Evolutionary conservation across 495 filamentous ascomycete genomes (phyloP).

Genomic region (Aspergillus diversus): DNA sequence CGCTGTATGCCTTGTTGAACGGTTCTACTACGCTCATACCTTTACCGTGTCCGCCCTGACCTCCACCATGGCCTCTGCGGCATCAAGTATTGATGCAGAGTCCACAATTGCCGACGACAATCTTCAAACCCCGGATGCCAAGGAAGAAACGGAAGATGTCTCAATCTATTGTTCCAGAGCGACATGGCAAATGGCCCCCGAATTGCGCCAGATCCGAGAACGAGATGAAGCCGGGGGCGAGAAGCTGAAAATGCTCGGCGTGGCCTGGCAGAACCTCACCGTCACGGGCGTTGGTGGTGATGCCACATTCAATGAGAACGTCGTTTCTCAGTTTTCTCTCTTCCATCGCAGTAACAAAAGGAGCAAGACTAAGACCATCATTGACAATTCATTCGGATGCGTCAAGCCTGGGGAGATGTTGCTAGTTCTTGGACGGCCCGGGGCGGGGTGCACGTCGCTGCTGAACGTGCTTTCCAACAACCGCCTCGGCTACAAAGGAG

Average conservation of each 20-base stretch:
- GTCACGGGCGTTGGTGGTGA: slow-evolving; percentile 49
- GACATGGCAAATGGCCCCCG: too few relatives aligned
- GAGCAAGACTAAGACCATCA: too few relatives aligned
- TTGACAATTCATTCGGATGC: slow-evolving; percentile 47
- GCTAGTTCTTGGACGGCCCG: slow-evolving; percentile 49
- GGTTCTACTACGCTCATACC: too few relatives aligned
- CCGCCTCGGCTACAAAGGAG: slow-evolving; percentile 56
- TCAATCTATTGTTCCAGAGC: too few relatives aligned
- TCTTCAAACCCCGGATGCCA: too few relatives aligned
- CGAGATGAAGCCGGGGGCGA: neutral
- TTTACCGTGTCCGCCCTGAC: too few relatives aligned
- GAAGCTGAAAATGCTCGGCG: slow-evolving; percentile 42
- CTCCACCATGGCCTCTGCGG: too few relatives aligned
- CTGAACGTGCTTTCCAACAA: slow-evolving; percentile 70
- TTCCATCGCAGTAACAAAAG: too few relatives aligned
- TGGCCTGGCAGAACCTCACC: slow-evolving; percentile 57
- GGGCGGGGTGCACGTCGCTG: slow-evolving; percentile 49
- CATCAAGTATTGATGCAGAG: too few relatives aligned
- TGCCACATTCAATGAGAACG: slow-evolving; percentile 52
- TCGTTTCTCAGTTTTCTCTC: slow-evolving; percentile 57
- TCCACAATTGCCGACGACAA: too few relatives aligned
- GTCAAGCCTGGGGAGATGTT: slow-evolving; percentile 60
- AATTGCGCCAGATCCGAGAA: neutral
- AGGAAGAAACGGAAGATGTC: too few relatives aligned
- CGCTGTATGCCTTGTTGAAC: too few relatives aligned